Conservation (phyloP, 345 rosid genomes). For the Viola odorata region DNA sequence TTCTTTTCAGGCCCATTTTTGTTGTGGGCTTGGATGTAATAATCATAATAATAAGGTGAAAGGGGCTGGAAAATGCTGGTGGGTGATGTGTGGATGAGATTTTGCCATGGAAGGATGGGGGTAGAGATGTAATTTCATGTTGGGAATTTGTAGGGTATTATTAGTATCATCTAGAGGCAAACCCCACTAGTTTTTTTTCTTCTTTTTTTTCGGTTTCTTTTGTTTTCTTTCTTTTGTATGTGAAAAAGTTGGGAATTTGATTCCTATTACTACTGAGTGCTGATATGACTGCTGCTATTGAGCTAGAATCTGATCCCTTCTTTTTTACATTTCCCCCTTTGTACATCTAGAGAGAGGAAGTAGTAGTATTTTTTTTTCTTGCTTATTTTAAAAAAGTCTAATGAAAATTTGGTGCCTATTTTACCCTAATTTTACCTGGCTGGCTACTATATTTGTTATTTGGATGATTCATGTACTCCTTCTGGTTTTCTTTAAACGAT, state of each 20-base stretch:
- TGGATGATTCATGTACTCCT: not conserved
- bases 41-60: not conserved
- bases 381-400: conserved; percentile 3
- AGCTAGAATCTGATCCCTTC: conserved; percentile 16
- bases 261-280: conserved; percentile 26
- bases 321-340: conserved; percentile 19
- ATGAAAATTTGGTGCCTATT: conserved; percentile 3
- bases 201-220: not conserved
- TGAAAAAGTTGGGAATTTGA: conserved; percentile 37
- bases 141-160: conserved; percentile 6
- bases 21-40: conserved; percentile 19
- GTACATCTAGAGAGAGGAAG: conserved; percentile 33
- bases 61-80: not conserved
- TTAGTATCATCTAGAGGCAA: conserved; percentile 15
- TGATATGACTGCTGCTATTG: conserved; percentile 7
- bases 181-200: conserved; percentile 20
- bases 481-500: too few relatives aligned
- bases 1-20: conserved; percentile 18
- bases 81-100: conserved; percentile 32
- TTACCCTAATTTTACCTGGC: too few relatives aligned
- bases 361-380: conserved; percentile 2
- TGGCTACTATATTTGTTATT: not conserved
- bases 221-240: not conserved
- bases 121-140: conserved; percentile 14
- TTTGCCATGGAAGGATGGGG: conserved; percentile 29